Percentiles rank a stretch among this genome's conserved stretches.
phyloP scores from a whole-genome alignment of 345 rosid species.

The Erysimum cheiranthoides region DNA sequence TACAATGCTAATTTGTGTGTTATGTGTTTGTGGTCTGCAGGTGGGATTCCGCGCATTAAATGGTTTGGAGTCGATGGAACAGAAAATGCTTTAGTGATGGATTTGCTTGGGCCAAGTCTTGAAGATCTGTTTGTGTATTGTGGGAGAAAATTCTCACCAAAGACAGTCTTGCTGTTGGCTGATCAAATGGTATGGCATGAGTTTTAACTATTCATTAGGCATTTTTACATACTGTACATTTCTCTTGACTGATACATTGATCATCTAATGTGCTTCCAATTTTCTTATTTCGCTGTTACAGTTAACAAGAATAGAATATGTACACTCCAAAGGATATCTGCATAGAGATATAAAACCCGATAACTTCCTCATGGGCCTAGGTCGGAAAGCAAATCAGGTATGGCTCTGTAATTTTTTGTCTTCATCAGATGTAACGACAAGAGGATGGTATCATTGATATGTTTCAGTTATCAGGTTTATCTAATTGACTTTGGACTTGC shows the following conservation, averaged over 20 bases:
- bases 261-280: background rate
- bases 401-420: constrained; percentile 7
- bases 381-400: constrained; percentile 86
- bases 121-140: constrained; percentile 92
- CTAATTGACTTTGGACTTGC: constrained; percentile 93
- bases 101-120: constrained; percentile 93
- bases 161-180: constrained; percentile 89
- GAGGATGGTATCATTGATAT: background rate
- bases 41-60: constrained; percentile 80
- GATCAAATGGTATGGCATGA: constrained; percentile 76
- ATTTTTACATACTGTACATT: no score
- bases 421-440: background rate
- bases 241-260: constrained; percentile 7
- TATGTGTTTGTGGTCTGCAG: constrained; percentile 43
- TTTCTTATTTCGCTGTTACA: constrained; percentile 30
- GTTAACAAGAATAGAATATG: constrained; percentile 82
- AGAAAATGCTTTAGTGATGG: constrained; percentile 78
- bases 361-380: constrained; percentile 91
- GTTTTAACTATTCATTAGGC: background rate
- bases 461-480: constrained; percentile 63
- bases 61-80: constrained; percentile 91
- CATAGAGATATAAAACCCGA: constrained; percentile 94
- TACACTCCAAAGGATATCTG: constrained; percentile 81
- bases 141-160: constrained; percentile 84
- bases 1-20: background rate